Percentiles rank a stretch among this genome's conserved stretches.
phyloP scores from a whole-genome alignment of 83 land plant species.

The Isoetes engelmannii region DNA sequence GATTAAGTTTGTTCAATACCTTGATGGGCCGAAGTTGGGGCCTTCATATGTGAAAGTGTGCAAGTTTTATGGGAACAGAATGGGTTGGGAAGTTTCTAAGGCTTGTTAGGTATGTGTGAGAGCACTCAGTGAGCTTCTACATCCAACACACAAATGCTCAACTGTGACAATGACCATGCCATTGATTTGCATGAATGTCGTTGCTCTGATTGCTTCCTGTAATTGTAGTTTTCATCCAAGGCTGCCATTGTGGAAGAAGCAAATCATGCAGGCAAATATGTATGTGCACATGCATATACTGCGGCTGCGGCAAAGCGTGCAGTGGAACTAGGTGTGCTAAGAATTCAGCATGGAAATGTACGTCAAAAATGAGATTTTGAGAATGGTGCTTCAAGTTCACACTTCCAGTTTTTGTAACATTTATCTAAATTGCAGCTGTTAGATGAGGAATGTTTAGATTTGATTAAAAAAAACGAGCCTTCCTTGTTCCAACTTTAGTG shows the following conservation, averaged over 20 bases:
- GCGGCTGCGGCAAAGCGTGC: constrained; percentile 29
- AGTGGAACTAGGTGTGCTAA: constrained; percentile 30
- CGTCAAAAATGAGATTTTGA: background rate
- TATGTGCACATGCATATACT: constrained; percentile 37
- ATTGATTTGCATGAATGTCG: no score
- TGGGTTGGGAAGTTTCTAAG: no score
- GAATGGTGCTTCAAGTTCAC: background rate
- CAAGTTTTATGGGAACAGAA: no score
- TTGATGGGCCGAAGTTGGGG: no score
- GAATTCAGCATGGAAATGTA: constrained; percentile 41
- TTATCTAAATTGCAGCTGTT: constrained; percentile 18
- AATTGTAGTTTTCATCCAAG: constrained; percentile 25
- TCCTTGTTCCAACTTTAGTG: constrained; percentile 31
- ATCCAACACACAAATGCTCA: no score
- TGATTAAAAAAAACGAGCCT: constrained; percentile 22
- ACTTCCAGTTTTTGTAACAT: background rate
- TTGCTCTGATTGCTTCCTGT: background rate
- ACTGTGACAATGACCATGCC: no score
- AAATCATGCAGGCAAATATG: constrained; percentile 26
- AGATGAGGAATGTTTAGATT: constrained; percentile 21
- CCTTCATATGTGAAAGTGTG: no score
- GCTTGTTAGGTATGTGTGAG: no score
- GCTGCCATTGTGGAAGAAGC: constrained; percentile 39
- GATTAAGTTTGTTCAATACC: no score
- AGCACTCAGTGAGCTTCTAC: no score